These are phyloP conservation scores for Aspergillus japonicus DNA, from an alignment of 2,329 filamentous ascomycete genomes.

Conservation along the genomic window DNA sequence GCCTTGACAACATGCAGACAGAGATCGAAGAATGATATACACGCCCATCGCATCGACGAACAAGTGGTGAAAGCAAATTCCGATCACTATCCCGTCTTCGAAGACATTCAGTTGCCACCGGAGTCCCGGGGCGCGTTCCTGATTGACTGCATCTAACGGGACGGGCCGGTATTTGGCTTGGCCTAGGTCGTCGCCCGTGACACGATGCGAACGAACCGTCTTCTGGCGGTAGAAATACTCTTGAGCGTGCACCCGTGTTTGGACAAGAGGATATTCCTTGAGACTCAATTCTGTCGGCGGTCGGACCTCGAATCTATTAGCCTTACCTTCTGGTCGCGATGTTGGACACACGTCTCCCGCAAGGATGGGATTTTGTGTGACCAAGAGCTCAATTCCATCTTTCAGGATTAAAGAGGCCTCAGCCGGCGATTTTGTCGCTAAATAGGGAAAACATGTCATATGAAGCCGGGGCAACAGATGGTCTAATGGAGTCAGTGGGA, in stretches of 20 bases:
- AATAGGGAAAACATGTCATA: not conserved
- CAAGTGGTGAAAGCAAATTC: not conserved
- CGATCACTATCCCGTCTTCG: not conserved
- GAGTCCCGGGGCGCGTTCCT: not conserved
- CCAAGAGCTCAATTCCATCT: not conserved
- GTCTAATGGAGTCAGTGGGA: not conserved
- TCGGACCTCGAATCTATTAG: not conserved
- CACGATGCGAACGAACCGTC: not conserved
- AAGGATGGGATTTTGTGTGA: not conserved
- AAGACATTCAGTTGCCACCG: not conserved
- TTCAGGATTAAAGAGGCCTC: not conserved
- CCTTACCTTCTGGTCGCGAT: not conserved
- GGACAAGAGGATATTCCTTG: not conserved
- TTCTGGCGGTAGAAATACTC: not conserved
- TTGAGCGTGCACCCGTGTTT: not conserved
- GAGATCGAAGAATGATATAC: not conserved
- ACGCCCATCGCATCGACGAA: not conserved
- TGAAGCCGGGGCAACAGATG: not conserved
- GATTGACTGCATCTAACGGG: not conserved
- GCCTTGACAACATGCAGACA: not conserved
- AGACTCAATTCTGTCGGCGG: not conserved
- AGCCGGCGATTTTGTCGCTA: not conserved
- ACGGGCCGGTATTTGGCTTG: not conserved
- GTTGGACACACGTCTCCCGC: not conserved
- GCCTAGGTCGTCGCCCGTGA: not conserved